phyloP scores from a whole-genome alignment of 805 yeast species.

The Zygosaccharomyces bisporus region DNA sequence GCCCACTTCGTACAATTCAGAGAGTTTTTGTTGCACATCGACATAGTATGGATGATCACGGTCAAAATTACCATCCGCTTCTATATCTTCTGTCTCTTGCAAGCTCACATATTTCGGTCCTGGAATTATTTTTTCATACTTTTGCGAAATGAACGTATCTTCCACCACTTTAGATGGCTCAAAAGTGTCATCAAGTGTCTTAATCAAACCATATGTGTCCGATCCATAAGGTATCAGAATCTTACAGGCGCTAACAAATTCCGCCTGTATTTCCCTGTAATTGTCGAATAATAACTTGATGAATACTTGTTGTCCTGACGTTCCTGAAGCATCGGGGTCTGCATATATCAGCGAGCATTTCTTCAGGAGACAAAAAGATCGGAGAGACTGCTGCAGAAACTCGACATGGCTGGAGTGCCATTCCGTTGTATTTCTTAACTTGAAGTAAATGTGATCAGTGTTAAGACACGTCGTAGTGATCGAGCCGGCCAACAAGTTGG shows the following conservation, averaged over 20 bases:
- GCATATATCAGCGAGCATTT: slow-evolving; percentile 16
- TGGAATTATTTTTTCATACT: slow-evolving; percentile 9
- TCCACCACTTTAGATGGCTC: slow-evolving; percentile 26
- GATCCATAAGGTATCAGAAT: slow-evolving; percentile 45
- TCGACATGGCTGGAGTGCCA: slow-evolving; percentile 29
- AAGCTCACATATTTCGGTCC: background rate
- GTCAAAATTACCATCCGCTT: slow-evolving; percentile 26
- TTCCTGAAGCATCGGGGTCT: background rate
- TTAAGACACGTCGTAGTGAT: slow-evolving; percentile 18
- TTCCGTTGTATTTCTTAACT: slow-evolving; percentile 18
- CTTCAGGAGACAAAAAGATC: slow-evolving; percentile 21
- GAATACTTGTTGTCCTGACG: background rate
- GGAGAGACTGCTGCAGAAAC: slow-evolving; percentile 25
- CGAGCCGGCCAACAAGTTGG: slow-evolving; percentile 7
- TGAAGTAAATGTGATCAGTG: slow-evolving; percentile 17
- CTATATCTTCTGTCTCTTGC: background rate
- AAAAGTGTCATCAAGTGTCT: slow-evolving; percentile 36
- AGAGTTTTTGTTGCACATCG: slow-evolving; percentile 18
- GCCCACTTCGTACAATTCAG: slow-evolving; percentile 6
- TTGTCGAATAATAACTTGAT: slow-evolving; percentile 4
- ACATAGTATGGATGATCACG: slow-evolving; percentile 17
- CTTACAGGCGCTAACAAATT: slow-evolving; percentile 21
- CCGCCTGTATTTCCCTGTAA: slow-evolving; percentile 9
- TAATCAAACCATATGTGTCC: slow-evolving; percentile 53
- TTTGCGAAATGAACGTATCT: slow-evolving; percentile 6